These are phyloP conservation scores for Macrophomina pseudophaseolina DNA, from an alignment of 2,329 filamentous ascomycete species.

Conservation along the genomic window DNA sequence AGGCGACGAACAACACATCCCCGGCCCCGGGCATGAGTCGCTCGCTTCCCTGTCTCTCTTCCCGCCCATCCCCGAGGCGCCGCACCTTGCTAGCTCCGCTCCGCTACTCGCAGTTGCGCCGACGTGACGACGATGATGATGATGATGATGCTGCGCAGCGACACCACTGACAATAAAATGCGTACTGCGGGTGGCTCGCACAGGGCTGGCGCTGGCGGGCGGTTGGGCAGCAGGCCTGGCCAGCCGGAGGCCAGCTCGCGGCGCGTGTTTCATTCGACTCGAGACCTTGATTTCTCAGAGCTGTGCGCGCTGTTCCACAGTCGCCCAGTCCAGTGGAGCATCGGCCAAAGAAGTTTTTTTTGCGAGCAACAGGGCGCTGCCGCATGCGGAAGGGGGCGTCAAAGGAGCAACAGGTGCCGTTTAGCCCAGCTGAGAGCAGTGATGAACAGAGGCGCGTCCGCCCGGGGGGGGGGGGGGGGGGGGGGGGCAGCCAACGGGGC, in stretches of 20 bases:
- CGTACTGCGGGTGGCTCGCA: constrained; percentile 2
- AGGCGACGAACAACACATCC: constrained; percentile 4
- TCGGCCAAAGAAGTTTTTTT: constrained; percentile 3
- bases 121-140: constrained; percentile 14
- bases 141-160: constrained; percentile 13
- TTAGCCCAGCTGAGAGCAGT: constrained; percentile 6
- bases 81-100: constrained; percentile 22
- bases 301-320: constrained; percentile 4
- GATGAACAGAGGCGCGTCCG: background rate
- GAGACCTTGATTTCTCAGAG: constrained; percentile 21
- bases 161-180: constrained; percentile 8
- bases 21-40: background rate
- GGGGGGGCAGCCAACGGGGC: constrained; percentile 9
- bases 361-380: constrained; percentile 1
- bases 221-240: constrained; percentile 20
- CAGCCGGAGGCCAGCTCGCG: constrained; percentile 10
- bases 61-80: constrained; percentile 23
- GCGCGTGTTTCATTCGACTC: constrained; percentile 17
- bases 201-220: constrained; percentile 18
- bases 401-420: background rate
- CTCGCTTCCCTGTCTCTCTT: constrained; percentile 7
- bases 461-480: too few relatives aligned
- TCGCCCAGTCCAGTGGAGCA: constrained; percentile 9
- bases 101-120: constrained; percentile 13
- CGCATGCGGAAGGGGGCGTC: constrained; percentile 5